phyloP scores from a whole-genome alignment of 257 asterid genomes.

The Plantago major region DNA sequence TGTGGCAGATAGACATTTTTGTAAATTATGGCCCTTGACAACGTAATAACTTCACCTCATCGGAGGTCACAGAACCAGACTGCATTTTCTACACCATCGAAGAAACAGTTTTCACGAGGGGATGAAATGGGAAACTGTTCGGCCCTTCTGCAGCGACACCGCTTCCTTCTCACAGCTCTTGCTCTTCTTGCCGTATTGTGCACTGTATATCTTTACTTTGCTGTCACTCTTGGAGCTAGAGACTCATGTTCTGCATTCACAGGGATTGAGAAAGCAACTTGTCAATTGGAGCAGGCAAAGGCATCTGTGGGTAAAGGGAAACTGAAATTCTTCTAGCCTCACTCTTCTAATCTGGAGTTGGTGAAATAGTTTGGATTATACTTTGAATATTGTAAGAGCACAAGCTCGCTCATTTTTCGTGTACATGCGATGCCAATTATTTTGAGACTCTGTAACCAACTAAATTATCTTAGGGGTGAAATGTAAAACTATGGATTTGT shows the following conservation, averaged over 20 bases:
- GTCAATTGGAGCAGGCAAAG: slow-evolving; percentile 38
- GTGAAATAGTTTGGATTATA: slow-evolving; percentile 5
- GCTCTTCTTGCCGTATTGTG: slow-evolving; percentile 53
- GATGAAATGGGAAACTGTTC: slow-evolving; percentile 49
- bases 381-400: slow-evolving; percentile 16
- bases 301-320: slow-evolving; percentile 46
- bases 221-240: slow-evolving; percentile 51
- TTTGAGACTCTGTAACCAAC: slow-evolving; percentile 4
- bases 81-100: slow-evolving; percentile 42
- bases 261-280: slow-evolving; percentile 43
- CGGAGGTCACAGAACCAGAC: slow-evolving; percentile 61
- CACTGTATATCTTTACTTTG: slow-evolving; percentile 74
- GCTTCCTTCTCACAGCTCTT: slow-evolving; percentile 57
- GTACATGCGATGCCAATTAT: slow-evolving; percentile 22
- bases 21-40: slow-evolving; percentile 48
- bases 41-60: slow-evolving; percentile 57
- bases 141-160: slow-evolving; percentile 57
- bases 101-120: slow-evolving; percentile 31
- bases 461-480: slow-evolving; percentile 8
- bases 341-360: background rate
- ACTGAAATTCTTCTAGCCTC: slow-evolving; percentile 44
- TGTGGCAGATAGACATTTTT: slow-evolving; percentile 12
- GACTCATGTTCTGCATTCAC: slow-evolving; percentile 46
- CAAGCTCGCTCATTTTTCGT: slow-evolving; percentile 25
- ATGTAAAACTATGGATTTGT: background rate